A percentile compares a stretch with the other conserved stretches of the same genome.
These are phyloP conservation scores for Stemphylium vesicarium DNA, from an alignment of 2,329 filamentous ascomycete genomes.

Conservation along the genomic window DNA sequence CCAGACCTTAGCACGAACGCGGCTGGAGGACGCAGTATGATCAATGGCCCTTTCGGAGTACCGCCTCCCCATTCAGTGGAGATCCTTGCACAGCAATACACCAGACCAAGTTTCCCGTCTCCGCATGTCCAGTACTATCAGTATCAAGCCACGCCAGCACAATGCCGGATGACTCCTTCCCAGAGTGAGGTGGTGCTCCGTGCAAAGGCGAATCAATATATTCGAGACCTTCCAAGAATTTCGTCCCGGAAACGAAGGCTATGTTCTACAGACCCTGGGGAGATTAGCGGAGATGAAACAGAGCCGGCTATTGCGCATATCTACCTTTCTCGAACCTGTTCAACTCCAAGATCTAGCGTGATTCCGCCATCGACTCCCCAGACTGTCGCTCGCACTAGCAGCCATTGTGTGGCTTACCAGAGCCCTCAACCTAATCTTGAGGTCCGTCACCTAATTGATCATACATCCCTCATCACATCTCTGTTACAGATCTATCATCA, in stretches of 20 bases:
- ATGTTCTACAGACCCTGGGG: conserved; percentile 14
- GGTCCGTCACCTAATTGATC: conserved; percentile 18
- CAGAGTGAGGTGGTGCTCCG: conserved; percentile 22
- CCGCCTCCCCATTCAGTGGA: conserved; percentile 2
- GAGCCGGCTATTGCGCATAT: background rate
- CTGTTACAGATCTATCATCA: conserved; percentile 25
- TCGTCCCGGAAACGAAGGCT: conserved; percentile 13
- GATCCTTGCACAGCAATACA: conserved; percentile 1
- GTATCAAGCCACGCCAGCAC: background rate
- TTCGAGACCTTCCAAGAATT: conserved; percentile 18
- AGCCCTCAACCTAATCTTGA: conserved; percentile 11
- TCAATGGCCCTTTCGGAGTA: conserved; percentile 13
- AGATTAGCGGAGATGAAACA: conserved; percentile 5
- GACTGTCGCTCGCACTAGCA: background rate
- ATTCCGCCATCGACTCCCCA: background rate
- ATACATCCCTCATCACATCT: conserved; percentile 22
- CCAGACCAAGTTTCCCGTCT: background rate
- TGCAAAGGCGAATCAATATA: conserved; percentile 21
- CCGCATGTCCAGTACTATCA: conserved; percentile 5
- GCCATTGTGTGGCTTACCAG: conserved; percentile 8
- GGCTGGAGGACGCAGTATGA: background rate
- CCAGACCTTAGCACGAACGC: background rate
- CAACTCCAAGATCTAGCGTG: background rate
- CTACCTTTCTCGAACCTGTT: background rate
- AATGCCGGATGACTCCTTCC: background rate